Evolutionary conservation across 176 grass and related monocot genomes (phyloP).

Genomic region (Musa troglodytarum): DNA sequence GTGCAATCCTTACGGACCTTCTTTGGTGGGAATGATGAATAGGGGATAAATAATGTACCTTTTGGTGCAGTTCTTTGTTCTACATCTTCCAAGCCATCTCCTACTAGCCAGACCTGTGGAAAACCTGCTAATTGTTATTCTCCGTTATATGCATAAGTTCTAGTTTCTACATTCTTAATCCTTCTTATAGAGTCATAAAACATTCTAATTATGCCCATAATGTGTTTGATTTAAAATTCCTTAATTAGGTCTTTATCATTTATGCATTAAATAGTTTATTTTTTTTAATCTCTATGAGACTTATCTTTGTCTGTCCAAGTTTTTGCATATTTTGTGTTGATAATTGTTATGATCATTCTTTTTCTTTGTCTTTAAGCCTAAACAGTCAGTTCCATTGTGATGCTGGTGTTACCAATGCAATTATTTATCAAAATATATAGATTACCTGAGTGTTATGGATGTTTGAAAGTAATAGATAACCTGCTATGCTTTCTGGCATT

Average conservation of each 20-base stretch:
- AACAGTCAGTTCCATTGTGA: not conserved
- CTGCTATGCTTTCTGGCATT: conserved; percentile 35
- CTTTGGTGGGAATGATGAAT: conserved; percentile 57
- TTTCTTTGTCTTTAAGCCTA: no score
- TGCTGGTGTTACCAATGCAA: no score
- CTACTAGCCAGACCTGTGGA: conserved; percentile 58
- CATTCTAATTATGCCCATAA: not conserved
- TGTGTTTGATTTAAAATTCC: not conserved
- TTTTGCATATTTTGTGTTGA: no score
- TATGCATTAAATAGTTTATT: no score
- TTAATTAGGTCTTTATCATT: no score
- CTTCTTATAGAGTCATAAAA: not conserved
- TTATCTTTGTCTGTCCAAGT: no score
- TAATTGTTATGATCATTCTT: no score
- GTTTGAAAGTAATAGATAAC: conserved; percentile 45
- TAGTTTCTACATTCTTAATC: not conserved
- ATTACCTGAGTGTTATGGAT: conserved; percentile 44
- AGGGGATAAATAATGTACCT: conserved; percentile 63
- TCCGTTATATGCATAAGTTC: not conserved
- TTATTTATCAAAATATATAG: not conserved
- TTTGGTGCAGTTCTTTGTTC: conserved; percentile 51
- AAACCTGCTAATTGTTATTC: not conserved
- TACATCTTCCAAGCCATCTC: conserved; percentile 47
- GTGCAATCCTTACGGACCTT: conserved; percentile 49
- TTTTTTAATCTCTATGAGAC: no score